These are phyloP conservation scores for Penicillium italicum DNA, from an alignment of 2,329 filamentous ascomycete genomes.

Conservation along the genomic window DNA sequence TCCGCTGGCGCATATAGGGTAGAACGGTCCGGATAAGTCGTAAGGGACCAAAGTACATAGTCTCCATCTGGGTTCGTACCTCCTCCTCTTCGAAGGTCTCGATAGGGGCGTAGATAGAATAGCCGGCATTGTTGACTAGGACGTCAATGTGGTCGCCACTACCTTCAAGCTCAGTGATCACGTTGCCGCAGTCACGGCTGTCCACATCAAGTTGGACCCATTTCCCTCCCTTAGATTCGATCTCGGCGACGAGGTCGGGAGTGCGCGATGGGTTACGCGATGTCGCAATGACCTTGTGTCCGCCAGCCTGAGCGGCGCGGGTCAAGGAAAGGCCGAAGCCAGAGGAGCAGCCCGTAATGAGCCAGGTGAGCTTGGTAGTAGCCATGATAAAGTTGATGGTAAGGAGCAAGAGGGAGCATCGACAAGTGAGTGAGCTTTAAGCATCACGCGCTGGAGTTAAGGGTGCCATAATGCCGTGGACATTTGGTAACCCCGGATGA, in stretches of 20 bases:
- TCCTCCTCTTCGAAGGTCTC: slow-evolving; percentile 28
- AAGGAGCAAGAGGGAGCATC: too few species aligned
- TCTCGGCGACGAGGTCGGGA: slow-evolving; percentile 15
- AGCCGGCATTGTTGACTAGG: slow-evolving; percentile 23
- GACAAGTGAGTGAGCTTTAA: too few species aligned
- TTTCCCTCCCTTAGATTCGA: slow-evolving; percentile 13
- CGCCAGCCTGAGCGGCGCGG: slow-evolving; percentile 19
- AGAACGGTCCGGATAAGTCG: slow-evolving; percentile 22
- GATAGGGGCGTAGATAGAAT: slow-evolving; percentile 19
- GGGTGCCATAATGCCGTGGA: too few species aligned
- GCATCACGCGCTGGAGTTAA: too few species aligned
- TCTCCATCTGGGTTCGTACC: slow-evolving; percentile 22
- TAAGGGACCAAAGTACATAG: slow-evolving; percentile 29
- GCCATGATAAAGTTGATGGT: too few species aligned
- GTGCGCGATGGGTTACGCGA: slow-evolving; percentile 23
- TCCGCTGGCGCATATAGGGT: slow-evolving; percentile 26
- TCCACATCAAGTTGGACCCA: slow-evolving; percentile 18
- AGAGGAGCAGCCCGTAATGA: slow-evolving; percentile 12
- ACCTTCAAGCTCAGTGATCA: background rate
- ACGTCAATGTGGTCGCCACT: slow-evolving; percentile 12
- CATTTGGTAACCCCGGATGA: too few species aligned
- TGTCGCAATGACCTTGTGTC: slow-evolving; percentile 25
- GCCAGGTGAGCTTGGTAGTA: too few species aligned
- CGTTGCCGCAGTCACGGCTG: background rate
- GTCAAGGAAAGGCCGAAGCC: slow-evolving; percentile 22